Percentiles rank a stretch among this genome's conserved stretches.
These are phyloP conservation scores for Berkeleyomyces basicola DNA, from an alignment of 2,329 filamentous ascomycete species.

Conservation along the genomic window DNA sequence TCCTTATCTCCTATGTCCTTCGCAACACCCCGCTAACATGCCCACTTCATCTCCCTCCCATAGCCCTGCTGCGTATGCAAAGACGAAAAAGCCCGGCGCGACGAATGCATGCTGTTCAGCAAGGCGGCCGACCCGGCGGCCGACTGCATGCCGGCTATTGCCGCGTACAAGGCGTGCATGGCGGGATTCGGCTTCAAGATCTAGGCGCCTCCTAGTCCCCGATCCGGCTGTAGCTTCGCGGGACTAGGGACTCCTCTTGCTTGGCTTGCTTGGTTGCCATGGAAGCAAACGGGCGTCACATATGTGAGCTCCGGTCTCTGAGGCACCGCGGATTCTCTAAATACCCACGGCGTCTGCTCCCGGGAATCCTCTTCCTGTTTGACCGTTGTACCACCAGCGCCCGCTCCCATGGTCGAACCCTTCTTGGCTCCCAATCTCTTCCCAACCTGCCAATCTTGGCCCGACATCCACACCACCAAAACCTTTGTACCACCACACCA, in stretches of 20 bases:
- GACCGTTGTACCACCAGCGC: too few relatives aligned
- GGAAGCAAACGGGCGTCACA: too few relatives aligned
- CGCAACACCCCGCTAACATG: not conserved
- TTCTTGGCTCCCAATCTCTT: not conserved
- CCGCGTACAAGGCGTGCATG: slow-evolving; percentile 86
- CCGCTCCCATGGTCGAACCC: not conserved
- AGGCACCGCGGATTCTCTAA: too few relatives aligned
- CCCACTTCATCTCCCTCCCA: not conserved
- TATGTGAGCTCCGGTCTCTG: too few relatives aligned
- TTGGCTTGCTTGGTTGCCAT: not conserved
- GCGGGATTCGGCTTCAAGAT: slow-evolving; percentile 76
- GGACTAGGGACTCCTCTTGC: not conserved
- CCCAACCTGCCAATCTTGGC: not conserved
- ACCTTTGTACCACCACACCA: not conserved
- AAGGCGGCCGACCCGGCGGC: slow-evolving; percentile 63
- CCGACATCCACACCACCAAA: not conserved
- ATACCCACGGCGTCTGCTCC: too few relatives aligned
- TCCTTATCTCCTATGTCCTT: not conserved
- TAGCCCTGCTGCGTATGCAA: slow-evolving; percentile 98
- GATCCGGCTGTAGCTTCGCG: not conserved
- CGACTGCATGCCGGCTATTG: slow-evolving; percentile 69
- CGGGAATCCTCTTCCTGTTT: too few relatives aligned
- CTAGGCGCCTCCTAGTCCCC: slow-evolving; percentile 19
- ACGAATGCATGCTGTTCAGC: slow-evolving; percentile 99
- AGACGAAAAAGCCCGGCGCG: slow-evolving; percentile 76